Base-by-base conservation (phyloP, 179 eudicot genomes). In the Gypsophila paniculata region DNA sequence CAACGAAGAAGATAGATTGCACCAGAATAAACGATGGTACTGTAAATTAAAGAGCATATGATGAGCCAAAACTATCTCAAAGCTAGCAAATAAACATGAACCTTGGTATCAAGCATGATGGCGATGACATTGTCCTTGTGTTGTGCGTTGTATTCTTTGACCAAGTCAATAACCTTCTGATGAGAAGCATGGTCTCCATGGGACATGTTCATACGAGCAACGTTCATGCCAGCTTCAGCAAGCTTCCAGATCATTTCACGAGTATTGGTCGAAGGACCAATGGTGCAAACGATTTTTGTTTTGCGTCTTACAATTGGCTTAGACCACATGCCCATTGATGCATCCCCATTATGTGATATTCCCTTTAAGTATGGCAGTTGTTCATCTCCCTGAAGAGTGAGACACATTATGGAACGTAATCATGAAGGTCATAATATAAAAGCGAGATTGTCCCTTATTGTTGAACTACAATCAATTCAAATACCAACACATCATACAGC, bases 141-240 rank as follows among this genome's bases (percentile, higher is more conserved):
- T 22, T 92, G 99, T 73, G 95, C 86, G 78, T 92, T 92, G 78
- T 95, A 95, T 76, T 92, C 96, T 63, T 85, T 90, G 60, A 92
- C 97, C 55, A 95, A 81, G 81, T 95, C 96, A 82, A 95, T 88
- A 57, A 92, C 89, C 81, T 95, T 92, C 85, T 88, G 87, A 68
- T 95, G 99, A 15, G 99, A 95, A n/a, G 95, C 87, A 84, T 95
- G 99, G 76, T 95, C 95, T 61, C 97, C 97, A 48, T 95, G 99
- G 15, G 99, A 95, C 99, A 95, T 95, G 79, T 95, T 95, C 65
- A 95, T 79, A 26, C 97, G 95, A 51, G 99, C 99, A 74, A 95
- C 96, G 69, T 91, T 90, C 99, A 95, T 95, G 72, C 99, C 99
- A 64, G 85, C 75, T 82, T 95, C 97, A 17, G 96, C 99, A 62